Evolutionary conservation across 805 yeast genomes (phyloP), one percentile per base, ranked within the genome.

Genomic region (Saturnispora saitoi): DNA sequence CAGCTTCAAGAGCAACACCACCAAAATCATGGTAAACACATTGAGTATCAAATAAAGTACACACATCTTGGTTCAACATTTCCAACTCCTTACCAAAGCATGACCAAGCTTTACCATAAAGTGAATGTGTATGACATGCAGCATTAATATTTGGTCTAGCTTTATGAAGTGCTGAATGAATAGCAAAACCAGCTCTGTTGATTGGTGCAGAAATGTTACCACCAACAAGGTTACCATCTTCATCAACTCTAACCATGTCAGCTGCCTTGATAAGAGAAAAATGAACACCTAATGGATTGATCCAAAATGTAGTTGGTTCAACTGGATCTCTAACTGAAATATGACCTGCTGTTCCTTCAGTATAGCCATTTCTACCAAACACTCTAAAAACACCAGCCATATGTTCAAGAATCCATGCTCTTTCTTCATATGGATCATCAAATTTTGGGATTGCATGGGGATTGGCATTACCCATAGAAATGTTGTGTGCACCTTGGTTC

Each of bases 341-440:
- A 62, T 87, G 96, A 20, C 96, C 96, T 0, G 95, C 88, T 19
- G 79, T 64, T 14, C 95, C 95, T 62, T 85, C 88, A 15, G 80
- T 71, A 64, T 68, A 86, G 15, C 86, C 87, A 55, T 76, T 78
- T 59, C 95, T 73, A n/a, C 86, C 89, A 63, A 87, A 85, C 1
- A 83, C 76, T 52, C 95, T 73, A 70, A 86, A 86, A 1, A 91
- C 90, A 31, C 82, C 93, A 1, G 95, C 95, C 82, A 83, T 78
- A 58, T 86, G 95, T 60, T 84, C 77, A 43, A 73, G 61, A 48
- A 77, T 64, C 77, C 79, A 78, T 57, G 72, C 67, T 51, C 86
- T 67, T 54, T 81, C 72, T 31, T 67, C 70, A 31, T 63, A 57
- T 41, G 72, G 71, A 56, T 76, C 76, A 6, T 67, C 67, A 56